Evolutionary conservation across 495 filamentous ascomycete species (phyloP), one percentile per base, ranked within the genome.

Genomic region (Penicillium canariense): DNA sequence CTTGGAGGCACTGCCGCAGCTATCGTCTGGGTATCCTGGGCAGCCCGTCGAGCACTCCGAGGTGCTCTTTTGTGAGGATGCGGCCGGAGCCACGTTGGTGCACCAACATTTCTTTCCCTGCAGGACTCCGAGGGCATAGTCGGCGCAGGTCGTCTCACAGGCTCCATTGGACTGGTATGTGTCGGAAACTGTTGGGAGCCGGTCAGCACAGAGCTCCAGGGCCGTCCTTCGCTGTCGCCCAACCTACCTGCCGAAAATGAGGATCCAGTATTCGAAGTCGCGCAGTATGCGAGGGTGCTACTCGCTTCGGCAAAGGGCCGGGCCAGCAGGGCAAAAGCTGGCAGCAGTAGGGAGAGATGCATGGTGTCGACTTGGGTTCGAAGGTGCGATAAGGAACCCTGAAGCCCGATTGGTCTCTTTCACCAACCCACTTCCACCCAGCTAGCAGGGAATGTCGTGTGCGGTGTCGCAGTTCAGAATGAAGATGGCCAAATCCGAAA

Each of bases 81-180:
- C 60, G 12, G 71, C 74, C 0, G 88, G 89, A 11, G 73, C 75
- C 56, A 85, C 85, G 58, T 92, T 82, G 2, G 86, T 86, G 67
- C 88, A 92, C 88, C 88, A 92, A 70, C 88, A 92, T 28, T 70
- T 67, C 18, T 82, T 71, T 17, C 72, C 77, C 59, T 86, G 84
- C 15, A 91, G 58, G 28, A 92, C 66, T 14, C 79, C 89, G 62
- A 89, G 87, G 9, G 87, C 88, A 65, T 83, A 90, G 25, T 73
- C 57, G 14, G 58, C 66, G 65, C 89, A 91, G 36, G 73, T 73
- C 3, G 69, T 58, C 39, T 63, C 49, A 59, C 88, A 92, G 10
- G 72, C 67, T 39, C 87, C 87, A 59, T 85, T 83, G 17, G 86
- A 88, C 62, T 90, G 86, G 56, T 70, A 90, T 22, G 68, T 79